Base-by-base conservation (phyloP, 2,329 filamentous ascomycete genomes). In the Penicillium rolfsii region DNA sequence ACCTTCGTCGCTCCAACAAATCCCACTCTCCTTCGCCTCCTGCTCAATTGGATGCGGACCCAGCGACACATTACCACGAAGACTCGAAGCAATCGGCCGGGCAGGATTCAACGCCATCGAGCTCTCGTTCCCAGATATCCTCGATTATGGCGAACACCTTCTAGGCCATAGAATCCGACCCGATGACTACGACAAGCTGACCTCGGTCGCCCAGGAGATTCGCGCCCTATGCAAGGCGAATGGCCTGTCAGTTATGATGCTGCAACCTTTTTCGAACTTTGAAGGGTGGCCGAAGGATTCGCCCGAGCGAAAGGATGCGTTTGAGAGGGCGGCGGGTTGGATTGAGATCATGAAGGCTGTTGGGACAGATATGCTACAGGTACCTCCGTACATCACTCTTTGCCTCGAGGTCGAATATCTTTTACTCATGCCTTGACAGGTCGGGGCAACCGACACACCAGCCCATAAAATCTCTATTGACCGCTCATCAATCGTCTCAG, bases 191-290 rank as follows among this genome's bases (percentile, higher is more conserved):
- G 76, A 83, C 19, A 75, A 82, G 3, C 80, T 93, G 0, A 81
- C 81, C 57, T 75, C 77, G 1, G 82, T 87, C 0, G 87, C 84
- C 0, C 70, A 71, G 16, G 79, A 85, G 41, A 83, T 91, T 53
- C 82, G 80, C 55, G 75, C 76, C 0, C 73, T 89, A 50, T 87
- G 84, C 52, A 76, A 83, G 28, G 78, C 83, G 11, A 79, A 86
- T 36, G 75, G 77, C 0, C 75, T 93, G 1, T 78, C 82, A 38
- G 83, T 93, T 58, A 82, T 93, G 73, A 89, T 92, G 80, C 76
- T 93, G 5, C 90, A 93, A 69, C 89, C 90, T 0, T 93, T 93
- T 68, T 79, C 86, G 16, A 90, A 92, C 67, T 92, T 91, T 60
- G 90, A 93, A 68, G 90, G 90, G 1, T 93, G 90, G 89, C 77